Evolutionary conservation across 1,284 basidiomycete species (phyloP), one percentile per base, ranked within the genome.

Genomic region (Rugosomyces carneus): DNA sequence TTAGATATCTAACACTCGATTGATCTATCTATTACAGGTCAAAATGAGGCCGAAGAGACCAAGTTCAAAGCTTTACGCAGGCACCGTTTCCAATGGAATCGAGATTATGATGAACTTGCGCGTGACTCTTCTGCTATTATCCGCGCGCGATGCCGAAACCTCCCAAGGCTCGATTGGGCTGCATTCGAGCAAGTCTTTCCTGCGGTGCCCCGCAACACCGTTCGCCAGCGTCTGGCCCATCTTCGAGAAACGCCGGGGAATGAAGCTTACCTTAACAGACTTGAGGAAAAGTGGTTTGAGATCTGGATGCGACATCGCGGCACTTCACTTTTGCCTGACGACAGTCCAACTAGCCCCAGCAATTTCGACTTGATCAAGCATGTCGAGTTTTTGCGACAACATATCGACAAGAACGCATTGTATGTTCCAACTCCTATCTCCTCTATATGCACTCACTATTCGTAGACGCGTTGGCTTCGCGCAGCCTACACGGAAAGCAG

Each of bases 351-450:
- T 18, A 86, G 82, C 59, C 65, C 81, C 13, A 78, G 72, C 5
- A 78, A 89, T 35, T 93, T 96, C 57, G 79, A 91, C 61, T 65
- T 95, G 9, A 67, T 78, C 19, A 72, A 73, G 13, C 92, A 94
- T 55, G 62, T 95, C 29, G 78, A 84, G 51, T 92, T 91, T 59
- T 71, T 96, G 42, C 76, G 93, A 31, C 72, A 73, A 10, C 74
- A 87, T 55, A 72, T 96, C 37, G 89, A 95, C 63, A 95, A 94
- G 67, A 82, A 80, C 59, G 79, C 84, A 1, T 58, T 93, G 89
- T 93, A 59, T 64, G 89, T 76, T 2, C 32, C 41, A 37, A 35
- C 3, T 23, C 39, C 32, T 37, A 36, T 24, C 13, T 7, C 23
- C 16, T 31, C 49, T 16, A 31, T 42, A 56, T 23, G 31, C 29